phyloP scores from a whole-genome alignment of 2,329 filamentous ascomycete species.

The Cladophialophora exuberans region DNA sequence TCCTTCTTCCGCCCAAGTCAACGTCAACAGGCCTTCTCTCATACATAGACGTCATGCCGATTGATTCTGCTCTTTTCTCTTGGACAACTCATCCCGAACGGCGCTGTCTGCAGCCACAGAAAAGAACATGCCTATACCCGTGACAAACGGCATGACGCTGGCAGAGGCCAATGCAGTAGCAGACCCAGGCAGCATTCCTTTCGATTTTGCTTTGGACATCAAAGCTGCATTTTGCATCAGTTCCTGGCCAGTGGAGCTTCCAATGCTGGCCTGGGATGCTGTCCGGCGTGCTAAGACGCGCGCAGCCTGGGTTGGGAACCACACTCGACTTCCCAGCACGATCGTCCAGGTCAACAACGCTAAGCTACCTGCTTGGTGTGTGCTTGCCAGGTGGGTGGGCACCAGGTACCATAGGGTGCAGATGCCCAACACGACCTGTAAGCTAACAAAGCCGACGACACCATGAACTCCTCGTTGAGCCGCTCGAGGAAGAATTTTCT shows the following conservation, averaged over 20 bases:
- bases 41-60: neutral
- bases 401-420: conserved; percentile 92
- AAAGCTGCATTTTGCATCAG: neutral
- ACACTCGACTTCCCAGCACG: conserved; percentile 76
- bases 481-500: conserved; percentile 63
- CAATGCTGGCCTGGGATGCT: conserved; percentile 2
- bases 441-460: conserved; percentile 76
- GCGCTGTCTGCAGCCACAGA: neutral
- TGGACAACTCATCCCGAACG: neutral
- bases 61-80: neutral
- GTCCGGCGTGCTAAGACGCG: conserved; percentile 19
- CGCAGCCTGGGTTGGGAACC: conserved; percentile 59
- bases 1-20: no score
- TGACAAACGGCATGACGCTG: conserved; percentile 8
- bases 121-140: conserved; percentile 2
- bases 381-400: conserved; percentile 81
- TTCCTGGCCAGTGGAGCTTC: neutral
- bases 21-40: no score
- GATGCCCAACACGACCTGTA: conserved; percentile 88
- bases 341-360: conserved; percentile 81
- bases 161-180: neutral
- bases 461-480: conserved; percentile 74
- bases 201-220: conserved; percentile 3
- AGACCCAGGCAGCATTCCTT: conserved; percentile 1
- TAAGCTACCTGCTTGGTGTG: conserved; percentile 89